Percentiles rank a stretch among this genome's conserved stretches.
phyloP scores from a whole-genome alignment of 441 rosid species.

The Mallotus japonicus region DNA sequence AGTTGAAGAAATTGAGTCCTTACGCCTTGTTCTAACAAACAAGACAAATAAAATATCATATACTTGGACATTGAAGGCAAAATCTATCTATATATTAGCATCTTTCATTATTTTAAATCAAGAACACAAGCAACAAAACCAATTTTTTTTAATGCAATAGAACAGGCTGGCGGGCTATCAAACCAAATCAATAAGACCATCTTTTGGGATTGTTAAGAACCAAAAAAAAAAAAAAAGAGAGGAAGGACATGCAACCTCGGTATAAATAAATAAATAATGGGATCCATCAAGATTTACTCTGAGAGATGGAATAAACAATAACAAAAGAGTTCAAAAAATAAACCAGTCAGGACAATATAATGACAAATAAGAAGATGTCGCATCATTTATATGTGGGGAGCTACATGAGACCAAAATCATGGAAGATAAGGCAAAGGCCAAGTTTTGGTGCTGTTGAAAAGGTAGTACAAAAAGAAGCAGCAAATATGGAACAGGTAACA shows the following conservation, averaged over 20 bases:
- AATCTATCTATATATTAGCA: background rate
- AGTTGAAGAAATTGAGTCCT: background rate
- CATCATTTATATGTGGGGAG: background rate
- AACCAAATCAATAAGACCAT: slow-evolving; percentile 10
- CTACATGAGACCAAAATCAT: background rate
- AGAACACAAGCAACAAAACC: background rate
- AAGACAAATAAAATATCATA: background rate
- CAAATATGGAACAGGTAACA: background rate
- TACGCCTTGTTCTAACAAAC: background rate
- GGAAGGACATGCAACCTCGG: slow-evolving; percentile 6
- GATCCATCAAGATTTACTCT: slow-evolving; percentile 9
- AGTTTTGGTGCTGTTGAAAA: background rate
- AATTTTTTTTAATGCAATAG: background rate
- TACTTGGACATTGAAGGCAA: background rate
- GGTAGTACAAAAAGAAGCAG: background rate
- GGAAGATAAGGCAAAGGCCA: background rate
- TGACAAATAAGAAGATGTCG: background rate
- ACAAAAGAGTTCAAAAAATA: background rate
- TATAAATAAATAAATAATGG: slow-evolving; percentile 10
- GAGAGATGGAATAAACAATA: slow-evolving; percentile 12
- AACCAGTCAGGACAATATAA: background rate
- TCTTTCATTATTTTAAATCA: slow-evolving; percentile 7
- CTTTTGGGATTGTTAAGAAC: slow-evolving; percentile 2
- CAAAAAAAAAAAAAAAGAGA: background rate
- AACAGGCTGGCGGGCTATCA: background rate